Percentiles rank a stretch among this genome's conserved stretches.
Evolutionary conservation across 148 eudicot genomes (phyloP).

Genomic region (Rhododendron vialii): DNA sequence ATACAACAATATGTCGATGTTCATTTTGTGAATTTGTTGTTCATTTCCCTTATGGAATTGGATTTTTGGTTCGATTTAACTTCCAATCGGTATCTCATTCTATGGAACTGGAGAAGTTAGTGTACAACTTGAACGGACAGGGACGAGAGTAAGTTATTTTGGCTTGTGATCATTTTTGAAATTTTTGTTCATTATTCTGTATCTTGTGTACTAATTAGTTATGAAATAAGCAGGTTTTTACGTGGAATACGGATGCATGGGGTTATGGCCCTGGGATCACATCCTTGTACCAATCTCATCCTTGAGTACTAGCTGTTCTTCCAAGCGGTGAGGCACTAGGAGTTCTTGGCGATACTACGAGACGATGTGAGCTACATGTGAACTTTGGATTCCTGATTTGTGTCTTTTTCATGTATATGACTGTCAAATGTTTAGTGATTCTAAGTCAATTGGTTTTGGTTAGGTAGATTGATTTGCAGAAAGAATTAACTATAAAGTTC

Average conservation of each 20-base stretch:
- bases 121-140: slow-evolving; percentile 92
- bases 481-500: slow-evolving; percentile 61
- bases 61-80: slow-evolving; percentile 30
- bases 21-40: neutral
- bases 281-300: slow-evolving; percentile 92
- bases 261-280: slow-evolving; percentile 88
- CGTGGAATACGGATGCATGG: slow-evolving; percentile 97
- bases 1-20: neutral
- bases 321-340: slow-evolving; percentile 86
- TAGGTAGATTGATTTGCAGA: slow-evolving; percentile 78
- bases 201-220: slow-evolving; percentile 7
- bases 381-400: neutral
- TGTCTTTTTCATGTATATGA: neutral
- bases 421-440: neutral
- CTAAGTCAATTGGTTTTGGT: neutral
- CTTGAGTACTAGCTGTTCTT: slow-evolving; percentile 90
- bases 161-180: neutral
- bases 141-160: slow-evolving; percentile 65
- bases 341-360: slow-evolving; percentile 91
- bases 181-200: slow-evolving; percentile 1
- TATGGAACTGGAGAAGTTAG: slow-evolving; percentile 99
- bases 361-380: slow-evolving; percentile 77
- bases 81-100: slow-evolving; percentile 77
- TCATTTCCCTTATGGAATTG: neutral
- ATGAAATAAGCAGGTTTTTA: slow-evolving; percentile 51